These are phyloP conservation scores for Berberis vulgaris DNA, from an alignment of 164 flowering plant genomes.

Conservation along the genomic window DNA sequence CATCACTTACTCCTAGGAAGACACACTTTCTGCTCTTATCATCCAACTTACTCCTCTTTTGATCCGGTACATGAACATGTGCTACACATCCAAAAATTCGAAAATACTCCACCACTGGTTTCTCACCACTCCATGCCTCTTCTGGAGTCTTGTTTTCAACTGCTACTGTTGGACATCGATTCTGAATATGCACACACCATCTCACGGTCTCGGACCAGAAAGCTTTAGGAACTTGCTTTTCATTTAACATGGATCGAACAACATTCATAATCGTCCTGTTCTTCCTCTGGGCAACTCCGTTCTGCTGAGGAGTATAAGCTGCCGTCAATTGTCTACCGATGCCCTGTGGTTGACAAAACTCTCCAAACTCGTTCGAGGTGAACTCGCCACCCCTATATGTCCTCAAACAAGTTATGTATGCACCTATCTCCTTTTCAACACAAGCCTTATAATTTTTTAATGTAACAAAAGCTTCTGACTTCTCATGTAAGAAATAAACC, in stretches of 20 bases:
- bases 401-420: no score
- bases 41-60: no score
- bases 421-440: no score
- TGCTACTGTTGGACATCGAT: neutral
- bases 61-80: no score
- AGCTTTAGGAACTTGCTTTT: slow-evolving; percentile 3
- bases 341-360: neutral
- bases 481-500: no score
- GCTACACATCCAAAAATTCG: no score
- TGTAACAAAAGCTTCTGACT: no score
- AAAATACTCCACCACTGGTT: neutral
- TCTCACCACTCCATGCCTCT: slow-evolving; percentile 8
- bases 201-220: slow-evolving; percentile 6
- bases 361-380: neutral
- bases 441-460: no score
- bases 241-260: neutral
- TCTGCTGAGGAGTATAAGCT: slow-evolving; percentile 1
- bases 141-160: neutral
- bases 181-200: slow-evolving; percentile 5
- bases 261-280: slow-evolving; percentile 1
- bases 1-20: no score
- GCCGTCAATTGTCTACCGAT: neutral
- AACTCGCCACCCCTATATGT: slow-evolving; percentile 1
- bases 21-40: no score
- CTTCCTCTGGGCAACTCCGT: neutral